A percentile compares a stretch with the other conserved stretches of the same genome.
These are phyloP conservation scores for Cladosporium phlei DNA, from an alignment of 2,329 filamentous ascomycete genomes.

Conservation along the genomic window DNA sequence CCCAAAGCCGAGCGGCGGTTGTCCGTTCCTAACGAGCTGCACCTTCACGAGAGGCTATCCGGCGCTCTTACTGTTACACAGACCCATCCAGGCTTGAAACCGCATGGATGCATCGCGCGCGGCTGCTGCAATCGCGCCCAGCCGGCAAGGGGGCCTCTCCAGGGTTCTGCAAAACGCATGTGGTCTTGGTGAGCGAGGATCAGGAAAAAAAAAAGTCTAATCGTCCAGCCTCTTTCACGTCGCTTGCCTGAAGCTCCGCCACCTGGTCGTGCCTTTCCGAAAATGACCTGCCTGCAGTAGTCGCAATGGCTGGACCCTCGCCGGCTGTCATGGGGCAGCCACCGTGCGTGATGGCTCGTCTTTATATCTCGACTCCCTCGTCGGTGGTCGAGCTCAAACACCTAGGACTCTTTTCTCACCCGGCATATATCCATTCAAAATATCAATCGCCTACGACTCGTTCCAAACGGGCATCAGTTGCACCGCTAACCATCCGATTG, in stretches of 20 bases:
- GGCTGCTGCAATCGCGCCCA: neutral
- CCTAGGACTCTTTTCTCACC: no score
- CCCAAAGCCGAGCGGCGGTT: neutral
- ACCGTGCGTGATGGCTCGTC: slow-evolving; percentile 1
- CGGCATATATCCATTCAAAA: no score
- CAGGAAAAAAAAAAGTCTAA: neutral
- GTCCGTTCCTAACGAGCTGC: neutral
- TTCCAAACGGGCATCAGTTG: no score
- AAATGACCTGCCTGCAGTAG: slow-evolving; percentile 7
- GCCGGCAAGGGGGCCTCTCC: neutral
- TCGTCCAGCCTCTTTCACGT: slow-evolving; percentile 1
- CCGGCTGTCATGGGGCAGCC: slow-evolving; percentile 2
- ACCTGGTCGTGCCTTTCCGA: slow-evolving; percentile 1
- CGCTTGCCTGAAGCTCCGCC: neutral
- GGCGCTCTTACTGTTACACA: neutral
- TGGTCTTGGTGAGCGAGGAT: neutral
- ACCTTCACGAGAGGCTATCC: neutral
- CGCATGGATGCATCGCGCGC: slow-evolving; percentile 5
- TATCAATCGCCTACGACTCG: no score
- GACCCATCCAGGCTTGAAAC: neutral
- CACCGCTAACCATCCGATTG: no score
- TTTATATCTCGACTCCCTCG: slow-evolving; percentile 10
- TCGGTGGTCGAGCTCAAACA: neutral
- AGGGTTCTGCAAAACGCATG: neutral
- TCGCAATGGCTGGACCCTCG: slow-evolving; percentile 12